Evolutionary conservation across 306 rosid genomes (phyloP), one percentile per base, ranked within the genome.

Genomic region (Bauhinia variegata): DNA sequence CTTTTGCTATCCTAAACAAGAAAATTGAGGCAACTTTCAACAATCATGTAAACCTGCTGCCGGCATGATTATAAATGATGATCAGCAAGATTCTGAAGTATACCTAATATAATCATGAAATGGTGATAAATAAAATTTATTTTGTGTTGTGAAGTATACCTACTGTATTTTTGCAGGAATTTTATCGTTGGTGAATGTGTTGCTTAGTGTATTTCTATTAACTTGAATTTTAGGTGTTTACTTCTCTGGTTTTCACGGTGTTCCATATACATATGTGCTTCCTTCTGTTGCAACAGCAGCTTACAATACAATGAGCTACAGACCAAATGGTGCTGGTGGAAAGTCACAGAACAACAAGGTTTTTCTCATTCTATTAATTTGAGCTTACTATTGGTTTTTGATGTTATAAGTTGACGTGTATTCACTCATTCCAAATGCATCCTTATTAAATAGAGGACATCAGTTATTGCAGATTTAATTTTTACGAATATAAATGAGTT

Each of bases 261-360:
- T 70, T 68, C 89, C 83, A 72, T 80, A 83, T 73, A 36, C 87
- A 65, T 60, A 78, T 75, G 84, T 84, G 82, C 82, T 86, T 83
- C 90, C 84, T 85, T 84, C 87, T 82, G 89, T 86, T 84, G 83
- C 89, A 76, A 79, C 95, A 79, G 85, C 90, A 6, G 64, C 89
- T 5, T 87, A 86, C 76, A 87, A 83, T 74, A 59, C 83, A 63
- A 54, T 77, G 77, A 78, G 72, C 76, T 85, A 88, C 69, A 88
- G 89, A 77, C 61, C 89, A 56, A 88, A 93, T 75, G 96, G 90
- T 49, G 83, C 71, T 77, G 95, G 87, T 58, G 91, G 81, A 61
- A 90, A 87, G 89, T 80, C 83, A 62, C 95, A 65, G 82, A 85
- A 85, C 60, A 78, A 71, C 79, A 95, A 95, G 99, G 99, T 93